These are phyloP conservation scores for Lachnellula subtilissima DNA, from an alignment of 2,329 filamentous ascomycete species.

Conservation along the genomic window DNA sequence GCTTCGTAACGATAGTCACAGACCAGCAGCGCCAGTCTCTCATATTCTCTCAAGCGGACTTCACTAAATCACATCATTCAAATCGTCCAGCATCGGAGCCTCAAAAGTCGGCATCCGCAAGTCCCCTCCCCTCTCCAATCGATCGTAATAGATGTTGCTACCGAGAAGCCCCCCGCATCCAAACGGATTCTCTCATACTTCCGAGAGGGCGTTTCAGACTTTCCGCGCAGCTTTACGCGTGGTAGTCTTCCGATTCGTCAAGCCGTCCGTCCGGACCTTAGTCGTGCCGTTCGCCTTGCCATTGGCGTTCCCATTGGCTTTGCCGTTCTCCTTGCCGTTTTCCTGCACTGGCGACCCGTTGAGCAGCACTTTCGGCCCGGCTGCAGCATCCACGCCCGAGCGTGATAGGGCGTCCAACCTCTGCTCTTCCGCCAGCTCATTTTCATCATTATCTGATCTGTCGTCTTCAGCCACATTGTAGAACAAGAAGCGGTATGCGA, in stretches of 20 bases:
- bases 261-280: conserved; percentile 13
- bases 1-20: conserved; percentile 8
- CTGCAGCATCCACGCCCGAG: conserved; percentile 6
- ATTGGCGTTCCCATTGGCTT: neutral
- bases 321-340: neutral
- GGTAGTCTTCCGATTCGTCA: conserved; percentile 19
- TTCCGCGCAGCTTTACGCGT: neutral
- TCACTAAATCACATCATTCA: neutral
- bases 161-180: neutral
- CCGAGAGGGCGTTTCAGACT: neutral
- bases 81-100: too few relatives aligned
- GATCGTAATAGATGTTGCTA: neutral
- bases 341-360: conserved; percentile 12
- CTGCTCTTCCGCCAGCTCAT: conserved; percentile 19
- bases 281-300: conserved; percentile 17
- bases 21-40: neutral
- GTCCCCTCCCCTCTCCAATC: too few relatives aligned
- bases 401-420: conserved; percentile 16
- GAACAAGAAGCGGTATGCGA: conserved; percentile 65
- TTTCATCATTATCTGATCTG: conserved; percentile 63
- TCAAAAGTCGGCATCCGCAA: too few relatives aligned
- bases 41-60: neutral
- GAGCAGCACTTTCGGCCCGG: conserved; percentile 12
- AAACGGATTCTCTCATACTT: neutral
- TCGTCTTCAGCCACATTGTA: conserved; percentile 62